phyloP scores from a whole-genome alignment of 2,329 filamentous ascomycete species.

The Cadophora sp. region DNA sequence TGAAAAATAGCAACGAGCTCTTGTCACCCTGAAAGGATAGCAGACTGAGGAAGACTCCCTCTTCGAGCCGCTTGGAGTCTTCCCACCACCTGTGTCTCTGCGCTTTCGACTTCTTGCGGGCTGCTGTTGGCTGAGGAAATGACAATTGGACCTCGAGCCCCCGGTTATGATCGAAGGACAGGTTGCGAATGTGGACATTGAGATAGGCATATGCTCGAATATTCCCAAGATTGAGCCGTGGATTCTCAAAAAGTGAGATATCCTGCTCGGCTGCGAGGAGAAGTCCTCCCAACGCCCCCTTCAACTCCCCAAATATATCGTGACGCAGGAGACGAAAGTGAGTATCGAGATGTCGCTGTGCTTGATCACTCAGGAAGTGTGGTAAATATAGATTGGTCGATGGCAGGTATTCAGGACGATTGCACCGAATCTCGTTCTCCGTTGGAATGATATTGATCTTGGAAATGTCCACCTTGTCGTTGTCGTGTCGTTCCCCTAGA shows the following conservation, averaged over 20 bases:
- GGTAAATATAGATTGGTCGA: slow-evolving; percentile 48
- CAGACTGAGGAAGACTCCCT: slow-evolving; percentile 34
- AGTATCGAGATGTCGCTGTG: slow-evolving; percentile 39
- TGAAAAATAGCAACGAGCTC: slow-evolving; percentile 27
- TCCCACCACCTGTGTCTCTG: slow-evolving; percentile 36
- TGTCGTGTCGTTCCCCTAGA: slow-evolving; percentile 31
- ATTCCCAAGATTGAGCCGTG: slow-evolving; percentile 31
- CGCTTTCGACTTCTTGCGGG: slow-evolving; percentile 29
- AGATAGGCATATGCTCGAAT: slow-evolving; percentile 41
- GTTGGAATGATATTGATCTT: slow-evolving; percentile 46
- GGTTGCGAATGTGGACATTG: slow-evolving; percentile 36
- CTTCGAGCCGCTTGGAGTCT: slow-evolving; percentile 36
- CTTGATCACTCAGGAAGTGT: slow-evolving; percentile 49
- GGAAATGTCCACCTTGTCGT: slow-evolving; percentile 44
- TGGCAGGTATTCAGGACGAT: slow-evolving; percentile 53
- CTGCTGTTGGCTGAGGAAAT: slow-evolving; percentile 51
- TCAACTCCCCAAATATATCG: slow-evolving; percentile 62
- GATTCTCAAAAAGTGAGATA: slow-evolving; percentile 29
- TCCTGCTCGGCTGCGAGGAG: slow-evolving; percentile 29
- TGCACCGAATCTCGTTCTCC: slow-evolving; percentile 46
- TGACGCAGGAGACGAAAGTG: slow-evolving; percentile 44
- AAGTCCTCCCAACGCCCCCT: slow-evolving; percentile 44
- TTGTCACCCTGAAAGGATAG: slow-evolving; percentile 26
- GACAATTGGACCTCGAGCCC: slow-evolving; percentile 54
- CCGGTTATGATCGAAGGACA: slow-evolving; percentile 34